Evolutionary conservation across 108 stramenopile genomes (phyloP), one percentile per base, ranked within the genome.

Genomic region (Parietichytrium sp.): DNA sequence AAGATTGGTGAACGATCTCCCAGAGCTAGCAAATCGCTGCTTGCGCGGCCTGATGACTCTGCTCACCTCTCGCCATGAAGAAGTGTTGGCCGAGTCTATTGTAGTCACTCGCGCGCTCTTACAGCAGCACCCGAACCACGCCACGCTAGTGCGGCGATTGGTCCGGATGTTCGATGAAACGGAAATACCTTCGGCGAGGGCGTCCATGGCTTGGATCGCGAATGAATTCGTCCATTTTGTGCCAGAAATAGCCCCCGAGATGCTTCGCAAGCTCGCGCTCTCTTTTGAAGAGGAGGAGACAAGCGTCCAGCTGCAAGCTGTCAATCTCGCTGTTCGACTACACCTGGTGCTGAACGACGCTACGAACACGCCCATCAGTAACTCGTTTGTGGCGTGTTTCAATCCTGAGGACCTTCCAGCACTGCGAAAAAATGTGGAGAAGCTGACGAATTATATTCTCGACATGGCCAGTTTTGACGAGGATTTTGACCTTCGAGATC

Each of bases 251-350:
- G 87, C 92, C 29, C 80, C 89, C 16, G 98, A 98, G 79, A 61
- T 96, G 16, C 61, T 95, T 20, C 92, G 97, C 25, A 79, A 98
- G 47, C 80, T 97, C 47, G 93, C 93, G 13, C 84, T 85, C 54
- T 54, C 86, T 6, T 97, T 98, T 83, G 81, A 88, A 3, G 80
- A 82, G 7, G 79, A 96, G 54, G 90, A 89, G 47, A 45, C 84
- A 6, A 33, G 49, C 33, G 94, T 93, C 78, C 97, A 98, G 85
- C 79, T 91, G 82, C 98, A 99, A 89, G 86, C 90, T 20, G 83
- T 97, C 48, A 97, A 96, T 84, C 92, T 99, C 54, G 93, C 95
- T 3, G 91, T 89, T 51, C 98, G 97, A 80, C 54, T 97, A 20
- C 61, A 72, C 61, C 36, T 72, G 61, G 61, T 42, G 16, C 23